phyloP scores from a whole-genome alignment of 208 protist genomes.

The Leishmania arabica region DNA sequence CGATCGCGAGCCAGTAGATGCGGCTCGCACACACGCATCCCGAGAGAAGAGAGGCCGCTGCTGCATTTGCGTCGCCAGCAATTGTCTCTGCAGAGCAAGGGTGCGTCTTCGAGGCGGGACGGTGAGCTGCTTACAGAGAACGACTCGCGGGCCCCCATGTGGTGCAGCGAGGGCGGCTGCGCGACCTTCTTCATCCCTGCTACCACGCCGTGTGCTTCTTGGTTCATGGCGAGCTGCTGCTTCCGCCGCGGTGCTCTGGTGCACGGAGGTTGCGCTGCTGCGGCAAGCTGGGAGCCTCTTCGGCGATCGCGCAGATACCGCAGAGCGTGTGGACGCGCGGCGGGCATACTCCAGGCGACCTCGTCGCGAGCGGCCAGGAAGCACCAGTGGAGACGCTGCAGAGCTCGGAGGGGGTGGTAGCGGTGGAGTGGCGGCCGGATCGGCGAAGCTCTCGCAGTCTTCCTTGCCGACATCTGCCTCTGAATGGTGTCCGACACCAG shows the following conservation, averaged over 20 bases:
- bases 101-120: not conserved
- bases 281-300: not conserved
- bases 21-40: not conserved
- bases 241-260: not conserved
- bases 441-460: not conserved
- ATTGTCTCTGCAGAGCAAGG: slow-evolving; percentile 7
- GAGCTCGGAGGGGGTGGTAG: not conserved
- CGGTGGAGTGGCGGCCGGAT: not conserved
- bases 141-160: not conserved
- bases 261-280: not conserved
- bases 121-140: not conserved
- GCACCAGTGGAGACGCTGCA: not conserved
- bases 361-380: not conserved
- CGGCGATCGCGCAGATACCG: not conserved
- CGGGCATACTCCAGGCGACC: not conserved
- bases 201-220: not conserved
- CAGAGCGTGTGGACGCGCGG: not conserved
- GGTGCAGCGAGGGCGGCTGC: not conserved
- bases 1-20: not conserved
- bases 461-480: not conserved
- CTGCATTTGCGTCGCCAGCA: not conserved
- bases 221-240: not conserved
- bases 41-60: not conserved
- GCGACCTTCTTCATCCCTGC: not conserved
- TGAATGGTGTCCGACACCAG: too few relatives aligned